phyloP scores from a whole-genome alignment of 2,329 filamentous ascomycete species.

The Botrytis galanthina region DNA sequence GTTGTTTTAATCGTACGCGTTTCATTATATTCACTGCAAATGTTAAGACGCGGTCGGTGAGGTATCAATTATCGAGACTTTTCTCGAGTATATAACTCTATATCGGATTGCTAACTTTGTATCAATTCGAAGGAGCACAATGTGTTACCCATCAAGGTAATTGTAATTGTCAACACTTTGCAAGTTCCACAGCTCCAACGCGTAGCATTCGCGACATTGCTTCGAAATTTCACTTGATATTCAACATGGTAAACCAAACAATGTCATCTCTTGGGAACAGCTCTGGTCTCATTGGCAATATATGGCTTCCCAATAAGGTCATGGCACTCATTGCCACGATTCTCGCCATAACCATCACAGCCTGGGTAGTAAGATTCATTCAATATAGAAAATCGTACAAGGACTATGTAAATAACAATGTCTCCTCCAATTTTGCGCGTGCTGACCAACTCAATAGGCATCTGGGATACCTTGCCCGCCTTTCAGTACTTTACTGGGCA shows the following conservation, averaged over 20 bases:
- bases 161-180: background rate
- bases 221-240: background rate
- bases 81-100: background rate
- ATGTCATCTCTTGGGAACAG: too few relatives aligned
- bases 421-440: background rate
- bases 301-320: background rate
- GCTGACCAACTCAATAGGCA: background rate
- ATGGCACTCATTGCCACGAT: background rate
- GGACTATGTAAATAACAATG: constrained; percentile 2
- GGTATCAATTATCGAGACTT: background rate
- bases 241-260: background rate
- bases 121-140: background rate
- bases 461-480: constrained; percentile 13
- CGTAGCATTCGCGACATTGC: background rate
- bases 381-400: constrained; percentile 9
- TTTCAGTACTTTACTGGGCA: constrained; percentile 15
- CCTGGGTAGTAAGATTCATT: background rate
- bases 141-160: background rate
- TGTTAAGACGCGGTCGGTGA: background rate
- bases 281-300: background rate
- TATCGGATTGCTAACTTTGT: background rate
- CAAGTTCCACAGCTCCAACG: background rate
- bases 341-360: background rate
- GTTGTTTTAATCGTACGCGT: background rate
- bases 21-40: background rate